Conservation (phyloP, 306 rosid genomes). For the Adenanthera pavonina region DNA sequence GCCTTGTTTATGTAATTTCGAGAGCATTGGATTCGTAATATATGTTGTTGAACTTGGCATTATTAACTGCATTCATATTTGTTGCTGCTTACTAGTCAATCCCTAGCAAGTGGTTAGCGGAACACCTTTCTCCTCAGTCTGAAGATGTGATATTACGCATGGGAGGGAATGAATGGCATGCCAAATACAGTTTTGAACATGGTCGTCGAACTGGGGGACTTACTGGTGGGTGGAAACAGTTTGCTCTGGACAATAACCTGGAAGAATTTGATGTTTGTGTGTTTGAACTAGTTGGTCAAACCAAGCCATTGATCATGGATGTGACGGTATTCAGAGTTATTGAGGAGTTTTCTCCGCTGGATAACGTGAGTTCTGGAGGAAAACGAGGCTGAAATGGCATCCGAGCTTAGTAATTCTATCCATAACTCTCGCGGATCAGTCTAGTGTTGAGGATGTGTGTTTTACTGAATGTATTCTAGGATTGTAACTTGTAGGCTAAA, state of each 20-base stretch:
- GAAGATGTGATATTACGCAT: constrained; percentile 61
- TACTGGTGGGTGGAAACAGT: constrained; percentile 70
- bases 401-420: not conserved
- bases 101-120: constrained; percentile 50
- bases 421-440: constrained; percentile 7
- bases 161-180: constrained; percentile 50
- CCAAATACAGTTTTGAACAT: constrained; percentile 43
- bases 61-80: not conserved
- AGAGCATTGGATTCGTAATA: not conserved
- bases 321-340: constrained; percentile 68
- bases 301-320: constrained; percentile 44
- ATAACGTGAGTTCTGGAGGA: constrained; percentile 11
- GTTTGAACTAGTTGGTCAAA: constrained; percentile 47
- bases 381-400: constrained; percentile 35
- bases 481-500: constrained; percentile 19
- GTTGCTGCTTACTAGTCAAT: constrained; percentile 46
- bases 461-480: not conserved
- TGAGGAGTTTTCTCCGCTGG: constrained; percentile 47
- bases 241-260: constrained; percentile 63
- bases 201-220: constrained; percentile 57
- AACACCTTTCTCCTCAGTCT: constrained; percentile 35
- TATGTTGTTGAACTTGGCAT: not conserved
- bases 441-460: constrained; percentile 3
- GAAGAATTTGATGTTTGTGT: constrained; percentile 73
- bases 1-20: not conserved